Evolutionary conservation across 495 filamentous ascomycete genomes (phyloP).

Genomic region (Astrothelium macrocarpum): DNA sequence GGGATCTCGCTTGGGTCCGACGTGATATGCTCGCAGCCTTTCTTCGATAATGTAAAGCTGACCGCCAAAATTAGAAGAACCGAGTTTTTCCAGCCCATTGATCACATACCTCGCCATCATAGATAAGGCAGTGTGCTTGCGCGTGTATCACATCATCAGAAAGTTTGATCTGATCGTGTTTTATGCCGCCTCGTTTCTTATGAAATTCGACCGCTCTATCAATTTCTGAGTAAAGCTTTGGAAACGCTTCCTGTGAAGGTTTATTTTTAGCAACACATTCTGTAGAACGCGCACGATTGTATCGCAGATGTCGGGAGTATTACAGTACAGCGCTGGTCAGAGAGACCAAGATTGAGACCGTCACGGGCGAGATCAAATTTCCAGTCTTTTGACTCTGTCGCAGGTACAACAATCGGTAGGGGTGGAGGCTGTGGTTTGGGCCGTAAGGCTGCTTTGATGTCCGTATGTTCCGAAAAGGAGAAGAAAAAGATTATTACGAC

Average conservation of each 20-base stretch:
- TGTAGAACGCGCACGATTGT: background rate
- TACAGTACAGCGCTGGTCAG: conserved; percentile 18
- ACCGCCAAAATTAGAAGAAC: background rate
- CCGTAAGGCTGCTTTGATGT: background rate
- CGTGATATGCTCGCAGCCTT: background rate
- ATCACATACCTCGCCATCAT: conserved; percentile 1
- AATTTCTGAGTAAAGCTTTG: conserved; percentile 19
- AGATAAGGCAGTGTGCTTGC: background rate
- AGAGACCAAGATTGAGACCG: conserved; percentile 16
- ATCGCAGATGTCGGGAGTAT: background rate
- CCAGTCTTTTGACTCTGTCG: conserved; percentile 12
- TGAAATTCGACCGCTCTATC: conserved; percentile 19
- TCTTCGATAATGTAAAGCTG: conserved; percentile 22
- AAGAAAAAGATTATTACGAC: background rate
- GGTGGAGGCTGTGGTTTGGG: background rate
- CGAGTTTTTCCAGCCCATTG: background rate
- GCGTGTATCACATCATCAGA: background rate
- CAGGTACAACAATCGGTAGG: background rate
- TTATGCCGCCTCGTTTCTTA: conserved; percentile 8
- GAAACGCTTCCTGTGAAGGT: conserved; percentile 15
- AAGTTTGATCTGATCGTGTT: background rate
- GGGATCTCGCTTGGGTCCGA: conserved; percentile 3
- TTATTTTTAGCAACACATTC: background rate
- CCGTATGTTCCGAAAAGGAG: conserved; percentile 1
- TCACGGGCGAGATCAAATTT: conserved; percentile 15